Evolutionary conservation across 768 basidiomycete species (phyloP).

Genomic region (Ramaria rubella): DNA sequence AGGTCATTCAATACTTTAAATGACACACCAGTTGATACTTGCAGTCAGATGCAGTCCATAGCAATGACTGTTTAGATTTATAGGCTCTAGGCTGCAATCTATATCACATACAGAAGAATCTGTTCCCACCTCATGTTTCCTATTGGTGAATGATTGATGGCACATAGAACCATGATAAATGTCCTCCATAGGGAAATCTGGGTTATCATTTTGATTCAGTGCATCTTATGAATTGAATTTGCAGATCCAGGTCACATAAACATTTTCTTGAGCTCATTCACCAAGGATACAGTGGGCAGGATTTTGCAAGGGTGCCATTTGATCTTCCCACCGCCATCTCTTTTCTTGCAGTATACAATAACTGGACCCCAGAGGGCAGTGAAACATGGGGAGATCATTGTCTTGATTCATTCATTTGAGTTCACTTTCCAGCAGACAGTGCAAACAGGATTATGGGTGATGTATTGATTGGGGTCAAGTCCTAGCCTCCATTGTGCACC

Average conservation of each 20-base stretch:
- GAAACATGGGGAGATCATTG: neutral
- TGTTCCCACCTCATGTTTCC: neutral
- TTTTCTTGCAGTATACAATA: neutral
- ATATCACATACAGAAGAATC: neutral
- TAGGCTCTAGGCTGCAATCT: neutral
- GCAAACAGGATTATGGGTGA: conserved; percentile 17
- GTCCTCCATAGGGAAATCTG: neutral
- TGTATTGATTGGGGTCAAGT: conserved; percentile 21
- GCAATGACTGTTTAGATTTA: conserved; percentile 10
- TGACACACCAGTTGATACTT: conserved; percentile 23
- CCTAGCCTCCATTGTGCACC: conserved; percentile 19
- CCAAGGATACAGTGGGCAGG: neutral
- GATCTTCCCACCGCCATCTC: neutral
- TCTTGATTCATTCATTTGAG: neutral
- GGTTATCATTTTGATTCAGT: neutral
- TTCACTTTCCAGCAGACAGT: conserved; percentile 11
- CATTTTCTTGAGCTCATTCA: neutral
- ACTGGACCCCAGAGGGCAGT: conserved; percentile 5
- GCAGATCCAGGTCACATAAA: neutral
- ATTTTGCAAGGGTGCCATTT: neutral
- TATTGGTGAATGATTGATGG: neutral
- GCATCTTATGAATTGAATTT: neutral
- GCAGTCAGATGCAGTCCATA: conserved; percentile 23
- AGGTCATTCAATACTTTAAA: neutral
- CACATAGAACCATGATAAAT: neutral